Evolutionary conservation across 2,329 filamentous ascomycete genomes (phyloP).

Genomic region (Ceratocystis colombiana): DNA sequence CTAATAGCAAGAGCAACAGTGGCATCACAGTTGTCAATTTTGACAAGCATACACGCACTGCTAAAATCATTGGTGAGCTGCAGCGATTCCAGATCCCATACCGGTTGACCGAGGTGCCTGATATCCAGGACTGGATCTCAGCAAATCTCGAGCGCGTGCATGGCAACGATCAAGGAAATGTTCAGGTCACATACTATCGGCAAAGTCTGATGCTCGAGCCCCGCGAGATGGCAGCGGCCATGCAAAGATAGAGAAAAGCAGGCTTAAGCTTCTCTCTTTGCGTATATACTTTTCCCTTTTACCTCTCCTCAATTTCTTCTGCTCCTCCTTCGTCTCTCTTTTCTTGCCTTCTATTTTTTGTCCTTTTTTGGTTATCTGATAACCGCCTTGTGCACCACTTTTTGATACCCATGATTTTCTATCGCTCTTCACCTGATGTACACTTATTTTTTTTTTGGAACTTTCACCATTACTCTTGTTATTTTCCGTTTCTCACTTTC

Average conservation of each 20-base stretch:
- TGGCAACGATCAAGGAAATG: constrained; percentile 44
- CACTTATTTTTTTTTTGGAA: constrained; percentile 20
- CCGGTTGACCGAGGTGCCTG: constrained; percentile 66
- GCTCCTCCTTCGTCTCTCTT: not conserved
- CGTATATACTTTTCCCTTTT: not conserved
- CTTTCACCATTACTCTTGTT: constrained; percentile 13
- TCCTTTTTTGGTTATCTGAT: constrained; percentile 13
- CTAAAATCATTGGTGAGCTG: constrained; percentile 89
- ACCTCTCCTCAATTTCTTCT: not conserved
- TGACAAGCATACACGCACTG: constrained; percentile 89
- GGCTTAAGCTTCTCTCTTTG: not conserved
- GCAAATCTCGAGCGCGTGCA: constrained; percentile 69
- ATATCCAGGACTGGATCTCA: constrained; percentile 89
- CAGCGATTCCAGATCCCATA: constrained; percentile 96
- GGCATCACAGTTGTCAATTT: constrained; percentile 85
- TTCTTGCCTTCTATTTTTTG: constrained; percentile 12
- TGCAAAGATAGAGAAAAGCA: constrained; percentile 31
- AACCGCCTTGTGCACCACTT: constrained; percentile 26
- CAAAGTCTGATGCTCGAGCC: constrained; percentile 79
- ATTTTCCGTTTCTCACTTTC: not conserved
- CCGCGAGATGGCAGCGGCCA: constrained; percentile 40
- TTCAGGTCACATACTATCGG: constrained; percentile 60
- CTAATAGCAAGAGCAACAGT: constrained; percentile 40
- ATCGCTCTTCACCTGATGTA: constrained; percentile 26
- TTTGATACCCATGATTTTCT: constrained; percentile 27